These are phyloP conservation scores for Haplosporangium sp. DNA, from an alignment of 371 early-diverging fungal species.

Conservation along the genomic window DNA sequence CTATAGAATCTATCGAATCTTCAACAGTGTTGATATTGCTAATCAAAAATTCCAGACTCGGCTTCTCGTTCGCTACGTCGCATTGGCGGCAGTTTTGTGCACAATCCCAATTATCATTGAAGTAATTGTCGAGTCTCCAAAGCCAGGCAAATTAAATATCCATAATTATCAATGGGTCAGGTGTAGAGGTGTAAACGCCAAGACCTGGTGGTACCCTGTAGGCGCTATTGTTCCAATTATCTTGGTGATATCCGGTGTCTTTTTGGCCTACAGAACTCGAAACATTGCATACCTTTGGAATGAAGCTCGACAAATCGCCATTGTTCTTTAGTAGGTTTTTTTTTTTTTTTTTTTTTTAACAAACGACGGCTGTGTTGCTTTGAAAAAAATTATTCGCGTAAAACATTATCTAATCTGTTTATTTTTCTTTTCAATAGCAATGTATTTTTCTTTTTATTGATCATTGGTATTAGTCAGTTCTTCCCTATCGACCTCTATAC, in stretches of 20 bases:
- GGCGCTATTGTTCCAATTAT: constrained; percentile 1
- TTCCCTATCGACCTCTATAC: constrained; percentile 14
- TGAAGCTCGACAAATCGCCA: constrained; percentile 30
- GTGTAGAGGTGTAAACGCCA: not conserved
- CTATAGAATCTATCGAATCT: constrained; percentile 38
- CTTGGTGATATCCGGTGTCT: constrained; percentile 31
- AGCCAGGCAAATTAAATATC: constrained; percentile 13
- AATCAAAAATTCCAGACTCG: constrained; percentile 28
- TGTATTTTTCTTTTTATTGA: constrained; percentile 19
- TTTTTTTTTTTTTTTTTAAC: not conserved
- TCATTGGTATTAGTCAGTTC: constrained; percentile 10
- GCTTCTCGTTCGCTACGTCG: constrained; percentile 21
- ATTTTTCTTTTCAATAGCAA: constrained; percentile 5
- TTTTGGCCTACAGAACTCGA: constrained; percentile 32
- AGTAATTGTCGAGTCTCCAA: constrained; percentile 9
- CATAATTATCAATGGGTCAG: constrained; percentile 24
- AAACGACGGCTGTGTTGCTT: not conserved
- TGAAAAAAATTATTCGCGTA: no score
- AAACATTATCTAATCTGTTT: not conserved
- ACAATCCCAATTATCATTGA: constrained; percentile 17
- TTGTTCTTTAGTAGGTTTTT: constrained; percentile 34
- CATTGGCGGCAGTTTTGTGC: not conserved
- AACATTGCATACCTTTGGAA: constrained; percentile 41
- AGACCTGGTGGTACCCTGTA: not conserved
- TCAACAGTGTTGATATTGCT: constrained; percentile 20